Conservation (phyloP, 352 stramenopile species). For the Phytophthora capsici region DNA sequence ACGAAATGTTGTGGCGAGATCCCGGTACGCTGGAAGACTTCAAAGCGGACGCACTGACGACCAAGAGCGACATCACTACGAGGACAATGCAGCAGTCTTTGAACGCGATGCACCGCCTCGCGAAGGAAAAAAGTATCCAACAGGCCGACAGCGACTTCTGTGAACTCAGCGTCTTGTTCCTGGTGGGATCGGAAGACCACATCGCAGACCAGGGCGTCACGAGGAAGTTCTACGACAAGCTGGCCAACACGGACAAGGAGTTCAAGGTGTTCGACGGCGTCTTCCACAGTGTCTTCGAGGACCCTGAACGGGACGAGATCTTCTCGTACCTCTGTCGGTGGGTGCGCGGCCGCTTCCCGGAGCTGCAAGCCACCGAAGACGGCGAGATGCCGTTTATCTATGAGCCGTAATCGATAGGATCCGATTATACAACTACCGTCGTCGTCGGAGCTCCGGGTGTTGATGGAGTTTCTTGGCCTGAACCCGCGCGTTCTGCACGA, state of each 20-base stretch:
- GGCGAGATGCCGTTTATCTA: conserved; percentile 5
- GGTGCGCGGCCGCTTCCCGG: conserved; percentile 21
- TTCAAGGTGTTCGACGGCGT: conserved; percentile 57
- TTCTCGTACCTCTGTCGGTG: conserved; percentile 23
- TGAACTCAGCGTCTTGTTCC: conserved; percentile 28
- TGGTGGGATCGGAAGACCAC: conserved; percentile 54
- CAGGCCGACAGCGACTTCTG: conserved; percentile 21
- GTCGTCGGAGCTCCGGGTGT: conserved; percentile 15
- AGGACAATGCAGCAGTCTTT: conserved; percentile 39
- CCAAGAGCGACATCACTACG: conserved; percentile 50
- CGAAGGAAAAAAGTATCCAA: conserved; percentile 28
- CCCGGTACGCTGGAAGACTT: conserved; percentile 54
- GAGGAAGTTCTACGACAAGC: conserved; percentile 41
- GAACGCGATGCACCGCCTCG: conserved; percentile 32
- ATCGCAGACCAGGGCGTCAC: conserved; percentile 37
- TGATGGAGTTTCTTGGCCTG: conserved; percentile 16
- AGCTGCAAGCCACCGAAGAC: conserved; percentile 3
- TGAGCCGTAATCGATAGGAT: conserved; percentile 23
- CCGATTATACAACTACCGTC: conserved; percentile 11
- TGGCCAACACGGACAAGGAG: conserved; percentile 53
- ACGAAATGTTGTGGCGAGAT: conserved; percentile 42
- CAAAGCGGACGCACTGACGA: conserved; percentile 53
- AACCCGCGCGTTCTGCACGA: conserved; percentile 16
- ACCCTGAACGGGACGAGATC: conserved; percentile 45
- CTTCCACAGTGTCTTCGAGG: conserved; percentile 61